Conservation (phyloP, 2,329 filamentous ascomycete species). For the Colletotrichum navitas region DNA sequence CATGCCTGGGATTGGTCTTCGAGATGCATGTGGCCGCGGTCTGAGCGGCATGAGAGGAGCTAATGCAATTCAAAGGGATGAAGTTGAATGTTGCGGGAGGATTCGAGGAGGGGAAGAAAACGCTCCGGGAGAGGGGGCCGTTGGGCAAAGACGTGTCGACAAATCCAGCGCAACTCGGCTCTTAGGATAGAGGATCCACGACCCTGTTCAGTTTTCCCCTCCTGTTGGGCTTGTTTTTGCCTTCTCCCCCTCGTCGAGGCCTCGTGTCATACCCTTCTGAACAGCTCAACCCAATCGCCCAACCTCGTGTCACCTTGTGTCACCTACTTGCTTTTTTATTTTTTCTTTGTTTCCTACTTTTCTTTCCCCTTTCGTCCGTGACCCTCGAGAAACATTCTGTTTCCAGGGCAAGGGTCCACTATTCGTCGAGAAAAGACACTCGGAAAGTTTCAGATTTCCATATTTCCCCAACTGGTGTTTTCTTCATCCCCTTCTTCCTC, state of each 20-base stretch:
- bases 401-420: not conserved
- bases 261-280: not conserved
- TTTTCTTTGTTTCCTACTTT: not conserved
- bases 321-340: not conserved
- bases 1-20: not conserved
- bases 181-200: not conserved
- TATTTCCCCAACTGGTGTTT: not conserved
- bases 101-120: not conserved
- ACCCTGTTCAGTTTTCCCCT: not conserved
- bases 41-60: not conserved
- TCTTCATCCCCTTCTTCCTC: not conserved
- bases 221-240: not conserved
- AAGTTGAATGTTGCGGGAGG: constrained; percentile 9
- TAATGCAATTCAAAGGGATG: constrained; percentile 35
- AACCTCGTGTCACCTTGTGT: not conserved
- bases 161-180: not conserved
- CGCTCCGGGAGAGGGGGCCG: not conserved
- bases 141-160: not conserved
- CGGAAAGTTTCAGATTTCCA: not conserved
- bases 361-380: not conserved
- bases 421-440: not conserved
- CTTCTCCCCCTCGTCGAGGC: not conserved
- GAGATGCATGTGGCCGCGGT: constrained; percentile 24
- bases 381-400: not conserved
- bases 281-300: not conserved